A percentile compares a stretch with the other conserved stretches of the same genome.
Evolutionary conservation across 1,284 basidiomycete species (phyloP).

Genomic region (Apiotrichum porosum): DNA sequence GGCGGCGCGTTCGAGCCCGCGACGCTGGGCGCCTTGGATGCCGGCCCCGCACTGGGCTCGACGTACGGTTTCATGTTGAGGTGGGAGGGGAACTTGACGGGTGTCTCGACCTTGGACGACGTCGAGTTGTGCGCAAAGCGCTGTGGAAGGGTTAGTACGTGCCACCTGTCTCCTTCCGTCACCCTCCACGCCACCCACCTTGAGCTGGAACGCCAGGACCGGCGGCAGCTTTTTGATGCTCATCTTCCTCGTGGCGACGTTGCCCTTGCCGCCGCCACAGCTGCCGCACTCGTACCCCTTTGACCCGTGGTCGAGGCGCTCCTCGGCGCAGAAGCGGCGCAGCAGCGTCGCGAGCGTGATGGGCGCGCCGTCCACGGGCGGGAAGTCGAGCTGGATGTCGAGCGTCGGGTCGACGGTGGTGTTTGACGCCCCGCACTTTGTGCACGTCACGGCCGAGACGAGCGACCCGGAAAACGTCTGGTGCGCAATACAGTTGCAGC

Average conservation of each 20-base stretch:
- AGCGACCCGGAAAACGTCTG: slow-evolving; percentile 82
- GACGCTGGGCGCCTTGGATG: slow-evolving; percentile 8
- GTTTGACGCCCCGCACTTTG: slow-evolving; percentile 65
- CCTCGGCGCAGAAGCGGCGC: slow-evolving; percentile 39
- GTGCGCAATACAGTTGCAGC: slow-evolving; percentile 87
- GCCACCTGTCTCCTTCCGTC: not conserved
- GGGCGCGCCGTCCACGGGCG: slow-evolving; percentile 4
- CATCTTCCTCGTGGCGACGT: slow-evolving; percentile 68
- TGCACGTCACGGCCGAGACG: slow-evolving; percentile 85
- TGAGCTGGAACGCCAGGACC: slow-evolving; percentile 91
- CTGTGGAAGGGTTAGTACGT: slow-evolving; percentile 49
- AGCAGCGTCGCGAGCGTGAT: slow-evolving; percentile 33
- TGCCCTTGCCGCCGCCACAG: slow-evolving; percentile 41
- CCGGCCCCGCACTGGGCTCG: slow-evolving; percentile 22
- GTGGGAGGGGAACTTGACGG: slow-evolving; percentile 73
- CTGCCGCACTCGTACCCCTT: slow-evolving; percentile 44
- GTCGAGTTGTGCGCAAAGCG: slow-evolving; percentile 84
- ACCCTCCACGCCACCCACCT: slow-evolving; percentile 65
- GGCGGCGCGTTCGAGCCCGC: not conserved
- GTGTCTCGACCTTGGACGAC: slow-evolving; percentile 78
- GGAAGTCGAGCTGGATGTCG: slow-evolving; percentile 82
- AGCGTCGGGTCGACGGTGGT: slow-evolving; percentile 83
- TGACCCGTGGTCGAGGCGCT: slow-evolving; percentile 30
- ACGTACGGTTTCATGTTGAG: slow-evolving; percentile 88
- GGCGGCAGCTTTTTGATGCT: slow-evolving; percentile 80